Conservation (phyloP, 1,284 basidiomycete species). For the Cutaneotrichosporon cutaneum region DNA sequence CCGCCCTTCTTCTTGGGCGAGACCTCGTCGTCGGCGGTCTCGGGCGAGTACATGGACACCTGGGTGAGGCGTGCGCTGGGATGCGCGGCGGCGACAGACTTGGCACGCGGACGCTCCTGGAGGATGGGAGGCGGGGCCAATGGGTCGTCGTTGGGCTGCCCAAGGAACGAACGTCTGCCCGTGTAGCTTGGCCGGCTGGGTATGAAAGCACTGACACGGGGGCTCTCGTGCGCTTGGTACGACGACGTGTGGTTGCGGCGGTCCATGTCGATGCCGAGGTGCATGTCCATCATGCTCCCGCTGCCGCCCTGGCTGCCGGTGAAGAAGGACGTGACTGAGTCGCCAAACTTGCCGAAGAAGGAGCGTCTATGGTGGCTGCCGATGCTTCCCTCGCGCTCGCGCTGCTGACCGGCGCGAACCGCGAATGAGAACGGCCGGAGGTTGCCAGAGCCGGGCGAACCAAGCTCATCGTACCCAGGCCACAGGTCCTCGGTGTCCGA, state of each 20-base stretch:
- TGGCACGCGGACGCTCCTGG: slow-evolving; percentile 4
- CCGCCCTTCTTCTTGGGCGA: slow-evolving; percentile 70
- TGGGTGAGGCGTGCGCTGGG: slow-evolving; percentile 37
- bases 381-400: slow-evolving; percentile 39
- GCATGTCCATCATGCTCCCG: slow-evolving; percentile 89
- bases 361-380: slow-evolving; percentile 34
- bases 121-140: neutral
- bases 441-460: slow-evolving; percentile 29
- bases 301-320: slow-evolving; percentile 73
- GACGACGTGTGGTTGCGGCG: slow-evolving; percentile 38
- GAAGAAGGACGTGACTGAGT: slow-evolving; percentile 72
- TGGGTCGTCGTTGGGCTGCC: neutral
- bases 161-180: slow-evolving; percentile 12
- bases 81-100: slow-evolving; percentile 19
- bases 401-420: slow-evolving; percentile 42
- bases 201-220: slow-evolving; percentile 44
- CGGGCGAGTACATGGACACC: slow-evolving; percentile 26
- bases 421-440: slow-evolving; percentile 52
- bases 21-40: slow-evolving; percentile 23
- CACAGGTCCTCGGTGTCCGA: slow-evolving; percentile 42
- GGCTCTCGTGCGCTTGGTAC: slow-evolving; percentile 35
- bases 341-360: slow-evolving; percentile 65
- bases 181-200: slow-evolving; percentile 46
- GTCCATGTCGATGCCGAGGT: slow-evolving; percentile 55
- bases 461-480: slow-evolving; percentile 27